A percentile compares a stretch with the other conserved stretches of the same genome.
Conservation (phyloP, 805 yeast genomes). For the Lachancea thermotolerans region DNA sequence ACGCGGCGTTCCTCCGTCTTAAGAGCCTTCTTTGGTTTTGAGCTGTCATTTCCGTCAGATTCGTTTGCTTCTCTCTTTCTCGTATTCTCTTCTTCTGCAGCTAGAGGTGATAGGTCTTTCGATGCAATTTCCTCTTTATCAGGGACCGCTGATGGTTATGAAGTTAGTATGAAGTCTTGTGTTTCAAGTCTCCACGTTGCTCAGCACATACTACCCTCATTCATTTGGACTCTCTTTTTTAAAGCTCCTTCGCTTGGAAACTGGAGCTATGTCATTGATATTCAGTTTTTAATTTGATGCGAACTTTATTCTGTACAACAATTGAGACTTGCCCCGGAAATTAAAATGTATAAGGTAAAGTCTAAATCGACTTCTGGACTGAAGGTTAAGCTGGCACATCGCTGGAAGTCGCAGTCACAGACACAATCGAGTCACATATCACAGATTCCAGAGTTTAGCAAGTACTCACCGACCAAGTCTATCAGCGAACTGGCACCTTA, state of each 20-base stretch:
- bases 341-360: not conserved
- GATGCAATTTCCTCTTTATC: not conserved
- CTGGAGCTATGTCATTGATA: not conserved
- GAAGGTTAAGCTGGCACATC: not conserved
- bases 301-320: not conserved
- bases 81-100: not conserved
- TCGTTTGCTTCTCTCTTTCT: not conserved
- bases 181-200: not conserved
- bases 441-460: conserved; percentile 31
- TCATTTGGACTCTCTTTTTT: not conserved
- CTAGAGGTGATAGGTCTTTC: not conserved
- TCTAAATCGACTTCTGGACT: not conserved
- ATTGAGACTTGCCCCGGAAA: not conserved
- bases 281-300: too few species aligned
- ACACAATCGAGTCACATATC: conserved; percentile 16
- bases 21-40: conserved; percentile 4
- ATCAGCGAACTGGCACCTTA: conserved; percentile 33
- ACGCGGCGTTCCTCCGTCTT: conserved; percentile 10
- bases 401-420: not conserved
- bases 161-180: not conserved
- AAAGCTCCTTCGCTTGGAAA: not conserved
- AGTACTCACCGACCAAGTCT: conserved; percentile 30
- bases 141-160: not conserved
- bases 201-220: conserved; percentile 1
- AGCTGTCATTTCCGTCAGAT: not conserved